phyloP scores from a whole-genome alignment of 1,284 basidiomycete species.

The Pascua sp. region DNA sequence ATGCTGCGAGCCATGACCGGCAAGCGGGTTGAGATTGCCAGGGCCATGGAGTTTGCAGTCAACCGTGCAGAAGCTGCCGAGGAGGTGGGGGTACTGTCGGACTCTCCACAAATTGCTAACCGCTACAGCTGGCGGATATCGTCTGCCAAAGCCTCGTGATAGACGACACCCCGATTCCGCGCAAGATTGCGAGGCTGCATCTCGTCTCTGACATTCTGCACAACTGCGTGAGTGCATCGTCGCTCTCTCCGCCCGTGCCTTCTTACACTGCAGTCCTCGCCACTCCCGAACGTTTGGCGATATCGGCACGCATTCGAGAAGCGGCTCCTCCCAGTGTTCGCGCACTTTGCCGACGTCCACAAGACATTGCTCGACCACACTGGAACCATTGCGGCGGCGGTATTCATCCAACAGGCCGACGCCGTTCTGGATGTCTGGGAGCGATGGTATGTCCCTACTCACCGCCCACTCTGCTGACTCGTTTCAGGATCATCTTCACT shows the following conservation, averaged over 20 bases:
- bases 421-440: constrained; percentile 90
- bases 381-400: constrained; percentile 86
- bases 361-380: constrained; percentile 68
- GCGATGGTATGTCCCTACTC: constrained; percentile 58
- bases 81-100: constrained; percentile 58
- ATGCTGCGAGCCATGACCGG: constrained; percentile 84
- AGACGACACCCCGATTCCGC: constrained; percentile 84
- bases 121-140: constrained; percentile 70
- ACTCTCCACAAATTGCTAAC: neutral
- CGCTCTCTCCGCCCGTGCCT: too few relatives aligned
- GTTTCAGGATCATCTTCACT: constrained; percentile 71
- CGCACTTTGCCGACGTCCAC: constrained; percentile 88
- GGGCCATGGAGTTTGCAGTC: constrained; percentile 91
- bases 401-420: constrained; percentile 85
- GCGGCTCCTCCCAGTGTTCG: constrained; percentile 80
- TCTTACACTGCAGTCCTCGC: constrained; percentile 31
- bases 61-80: constrained; percentile 91
- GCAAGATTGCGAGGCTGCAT: constrained; percentile 91
- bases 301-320: constrained; percentile 88
- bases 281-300: constrained; percentile 65
- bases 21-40: constrained; percentile 82
- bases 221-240: constrained; percentile 63
- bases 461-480: constrained; percentile 5
- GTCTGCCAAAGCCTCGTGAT: constrained; percentile 78
- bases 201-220: constrained; percentile 96